phyloP scores from a whole-genome alignment of 2,329 filamentous ascomycete genomes.

The Pyrenochaeta sp. region DNA sequence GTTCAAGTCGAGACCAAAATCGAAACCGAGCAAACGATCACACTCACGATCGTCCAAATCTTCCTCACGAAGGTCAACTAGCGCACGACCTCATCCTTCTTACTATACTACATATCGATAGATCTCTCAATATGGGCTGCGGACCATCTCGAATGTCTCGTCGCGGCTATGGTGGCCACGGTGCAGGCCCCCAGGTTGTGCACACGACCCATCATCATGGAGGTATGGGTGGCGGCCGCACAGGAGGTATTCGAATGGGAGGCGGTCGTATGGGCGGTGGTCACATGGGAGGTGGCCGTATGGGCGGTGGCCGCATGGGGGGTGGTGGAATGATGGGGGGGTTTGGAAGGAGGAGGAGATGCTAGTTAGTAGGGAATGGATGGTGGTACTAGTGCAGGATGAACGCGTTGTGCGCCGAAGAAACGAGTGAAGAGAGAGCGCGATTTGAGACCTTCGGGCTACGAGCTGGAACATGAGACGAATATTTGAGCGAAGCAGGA shows the following conservation, averaged over 20 bases:
- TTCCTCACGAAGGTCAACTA: no score
- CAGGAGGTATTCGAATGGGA: background rate
- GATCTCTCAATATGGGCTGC: slow-evolving; percentile 20
- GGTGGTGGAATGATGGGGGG: slow-evolving; percentile 1
- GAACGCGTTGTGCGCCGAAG: background rate
- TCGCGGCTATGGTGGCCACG: slow-evolving; percentile 4
- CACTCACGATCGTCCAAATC: background rate
- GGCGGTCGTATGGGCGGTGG: background rate
- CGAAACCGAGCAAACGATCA: background rate
- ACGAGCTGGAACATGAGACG: no score
- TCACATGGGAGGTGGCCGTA: background rate
- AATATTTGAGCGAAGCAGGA: no score
- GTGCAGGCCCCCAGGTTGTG: slow-evolving; percentile 3
- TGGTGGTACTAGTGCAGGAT: background rate
- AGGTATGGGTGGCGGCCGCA: background rate
- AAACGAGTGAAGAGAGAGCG: no score
- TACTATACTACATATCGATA: background rate
- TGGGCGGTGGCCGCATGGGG: background rate
- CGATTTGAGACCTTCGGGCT: no score
- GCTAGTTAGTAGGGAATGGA: slow-evolving; percentile 2
- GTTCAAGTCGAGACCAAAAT: no score
- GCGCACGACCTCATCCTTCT: no score
- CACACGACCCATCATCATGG: slow-evolving; percentile 5
- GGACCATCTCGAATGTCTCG: slow-evolving; percentile 22
- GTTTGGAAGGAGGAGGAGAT: slow-evolving; percentile 9